Evolutionary conservation across 805 yeast genomes (phyloP).

Genomic region (Zygosaccharomyces pseudorouxii): DNA sequence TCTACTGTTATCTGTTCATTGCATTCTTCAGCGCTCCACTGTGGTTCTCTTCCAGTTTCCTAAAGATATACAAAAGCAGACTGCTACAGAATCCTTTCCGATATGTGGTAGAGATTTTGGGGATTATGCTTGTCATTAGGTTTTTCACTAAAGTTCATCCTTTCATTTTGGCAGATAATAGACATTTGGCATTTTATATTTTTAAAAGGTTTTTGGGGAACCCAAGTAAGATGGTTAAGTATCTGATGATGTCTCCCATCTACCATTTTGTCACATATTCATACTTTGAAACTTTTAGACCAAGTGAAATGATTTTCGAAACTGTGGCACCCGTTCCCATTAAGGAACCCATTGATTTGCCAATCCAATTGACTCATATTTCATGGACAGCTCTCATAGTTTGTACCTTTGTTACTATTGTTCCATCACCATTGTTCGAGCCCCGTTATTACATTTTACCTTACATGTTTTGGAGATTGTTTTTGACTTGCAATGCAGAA

Average conservation of each 20-base stretch:
- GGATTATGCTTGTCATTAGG: conserved; percentile 46
- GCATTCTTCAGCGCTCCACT: conserved; percentile 66
- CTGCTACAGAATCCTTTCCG: conserved; percentile 29
- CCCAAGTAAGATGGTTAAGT: conserved; percentile 42
- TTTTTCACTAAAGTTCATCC: conserved; percentile 78
- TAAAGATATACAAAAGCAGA: conserved; percentile 39
- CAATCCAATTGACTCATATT: conserved; percentile 41
- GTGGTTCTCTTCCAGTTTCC: conserved; percentile 50
- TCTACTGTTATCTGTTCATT: conserved; percentile 68
- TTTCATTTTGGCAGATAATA: conserved; percentile 85
- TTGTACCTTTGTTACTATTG: conserved; percentile 56
- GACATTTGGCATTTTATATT: conserved; percentile 88
- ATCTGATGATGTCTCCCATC: conserved; percentile 53
- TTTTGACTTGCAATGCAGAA: conserved; percentile 40
- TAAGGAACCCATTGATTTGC: conserved; percentile 34
- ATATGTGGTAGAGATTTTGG: conserved; percentile 30
- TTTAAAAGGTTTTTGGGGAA: conserved; percentile 57
- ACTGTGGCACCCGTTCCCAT: conserved; percentile 37
- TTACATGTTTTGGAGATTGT: conserved; percentile 65
- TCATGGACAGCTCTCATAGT: conserved; percentile 48
- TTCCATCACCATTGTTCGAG: conserved; percentile 90
- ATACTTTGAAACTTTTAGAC: conserved; percentile 35
- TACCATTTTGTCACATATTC: conserved; percentile 57
- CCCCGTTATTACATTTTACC: conserved; percentile 91
- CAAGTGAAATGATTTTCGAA: conserved; percentile 36